Evolutionary conservation across 164 flowering plant species (phyloP).

Genomic region (Buxus sempervirens): DNA sequence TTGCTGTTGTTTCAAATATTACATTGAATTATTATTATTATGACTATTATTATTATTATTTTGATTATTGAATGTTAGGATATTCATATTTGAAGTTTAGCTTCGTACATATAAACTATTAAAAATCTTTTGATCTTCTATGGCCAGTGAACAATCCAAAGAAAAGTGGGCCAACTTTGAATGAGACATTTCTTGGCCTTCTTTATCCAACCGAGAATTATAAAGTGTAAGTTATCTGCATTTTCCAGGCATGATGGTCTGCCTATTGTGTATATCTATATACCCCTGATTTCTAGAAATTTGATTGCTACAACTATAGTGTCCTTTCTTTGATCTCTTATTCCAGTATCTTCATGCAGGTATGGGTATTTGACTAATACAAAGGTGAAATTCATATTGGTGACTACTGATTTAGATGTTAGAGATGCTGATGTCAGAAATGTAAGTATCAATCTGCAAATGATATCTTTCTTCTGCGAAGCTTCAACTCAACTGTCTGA

Average conservation of each 20-base stretch:
- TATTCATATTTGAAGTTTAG: not conserved
- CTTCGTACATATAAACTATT: not conserved
- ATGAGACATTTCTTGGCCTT: conserved; percentile 93
- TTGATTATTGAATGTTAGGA: not conserved
- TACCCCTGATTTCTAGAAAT: not conserved
- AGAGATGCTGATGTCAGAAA: conserved; percentile 94
- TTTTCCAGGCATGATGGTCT: conserved; percentile 3
- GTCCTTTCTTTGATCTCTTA: conserved; percentile 6
- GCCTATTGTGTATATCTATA: not conserved
- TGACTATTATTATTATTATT: not conserved
- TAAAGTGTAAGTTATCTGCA: conserved; percentile 72
- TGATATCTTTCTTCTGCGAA: not conserved
- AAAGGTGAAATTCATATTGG: conserved; percentile 93
- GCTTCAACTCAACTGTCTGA: no score
- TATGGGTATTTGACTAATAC: conserved; percentile 97
- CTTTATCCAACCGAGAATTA: conserved; percentile 95
- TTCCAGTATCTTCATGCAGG: conserved; percentile 35
- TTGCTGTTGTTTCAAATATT: not conserved
- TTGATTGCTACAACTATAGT: not conserved
- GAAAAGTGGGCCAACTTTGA: conserved; percentile 73
- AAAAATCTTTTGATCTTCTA: conserved; percentile 1
- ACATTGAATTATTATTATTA: not conserved
- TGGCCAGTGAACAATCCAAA: conserved; percentile 88
- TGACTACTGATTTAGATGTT: conserved; percentile 87
- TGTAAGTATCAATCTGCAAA: conserved; percentile 42